Conservation (phyloP, 2,329 filamentous ascomycete species). For the Aspergillus piperis region DNA sequence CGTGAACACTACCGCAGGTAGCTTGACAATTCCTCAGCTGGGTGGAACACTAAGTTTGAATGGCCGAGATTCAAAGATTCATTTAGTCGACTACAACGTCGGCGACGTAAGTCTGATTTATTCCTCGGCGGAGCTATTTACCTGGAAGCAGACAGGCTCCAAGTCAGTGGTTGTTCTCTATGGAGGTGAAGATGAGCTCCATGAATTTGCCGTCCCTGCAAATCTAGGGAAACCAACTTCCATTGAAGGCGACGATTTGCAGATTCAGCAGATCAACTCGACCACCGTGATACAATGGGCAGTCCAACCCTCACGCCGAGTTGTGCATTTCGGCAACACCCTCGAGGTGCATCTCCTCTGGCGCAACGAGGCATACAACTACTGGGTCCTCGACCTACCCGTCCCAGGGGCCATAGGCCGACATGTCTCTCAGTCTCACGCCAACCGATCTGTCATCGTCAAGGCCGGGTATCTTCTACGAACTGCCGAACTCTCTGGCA, state of each 20-base stretch:
- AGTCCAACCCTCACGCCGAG: slow-evolving; percentile 11
- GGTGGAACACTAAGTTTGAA: slow-evolving; percentile 2
- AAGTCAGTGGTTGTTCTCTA: slow-evolving; percentile 30
- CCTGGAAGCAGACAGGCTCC: slow-evolving; percentile 8
- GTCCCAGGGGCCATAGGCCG: slow-evolving; percentile 20
- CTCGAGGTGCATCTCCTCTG: slow-evolving; percentile 30
- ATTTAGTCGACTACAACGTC: slow-evolving; percentile 35
- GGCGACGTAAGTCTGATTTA: slow-evolving; percentile 30
- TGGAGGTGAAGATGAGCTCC: slow-evolving; percentile 28
- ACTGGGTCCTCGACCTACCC: slow-evolving; percentile 33
- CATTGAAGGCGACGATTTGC: slow-evolving; percentile 11
- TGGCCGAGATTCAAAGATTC: slow-evolving; percentile 26
- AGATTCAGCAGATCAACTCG: neutral
- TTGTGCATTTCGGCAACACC: slow-evolving; percentile 23
- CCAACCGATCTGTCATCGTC: slow-evolving; percentile 26
- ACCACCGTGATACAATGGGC: slow-evolving; percentile 19
- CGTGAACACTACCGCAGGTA: neutral
- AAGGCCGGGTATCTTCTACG: slow-evolving; percentile 33
- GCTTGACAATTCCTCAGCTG: neutral
- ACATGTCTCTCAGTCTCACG: slow-evolving; percentile 20
- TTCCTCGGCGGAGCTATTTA: slow-evolving; percentile 34
- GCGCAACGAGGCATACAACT: slow-evolving; percentile 34
- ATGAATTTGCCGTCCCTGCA: slow-evolving; percentile 29
- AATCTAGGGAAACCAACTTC: slow-evolving; percentile 16
- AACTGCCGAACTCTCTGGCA: slow-evolving; percentile 4